Conservation (phyloP, 352 stramenopile genomes). For the Pythium rhizo-oryzae region DNA sequence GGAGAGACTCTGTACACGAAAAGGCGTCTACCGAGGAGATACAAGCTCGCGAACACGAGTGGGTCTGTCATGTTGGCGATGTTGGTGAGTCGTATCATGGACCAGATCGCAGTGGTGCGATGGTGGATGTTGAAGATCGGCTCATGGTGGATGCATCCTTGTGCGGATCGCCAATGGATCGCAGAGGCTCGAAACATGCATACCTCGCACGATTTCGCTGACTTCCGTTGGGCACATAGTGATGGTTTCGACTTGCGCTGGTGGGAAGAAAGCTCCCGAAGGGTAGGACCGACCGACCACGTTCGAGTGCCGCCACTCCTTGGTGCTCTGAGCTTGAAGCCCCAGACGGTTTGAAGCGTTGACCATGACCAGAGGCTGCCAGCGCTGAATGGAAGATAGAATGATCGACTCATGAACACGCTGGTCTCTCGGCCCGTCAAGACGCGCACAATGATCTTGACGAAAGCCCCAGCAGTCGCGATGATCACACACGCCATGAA, state of each 20-base stretch:
- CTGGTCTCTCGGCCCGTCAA: neutral
- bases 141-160: neutral
- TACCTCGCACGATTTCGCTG: neutral
- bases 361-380: neutral
- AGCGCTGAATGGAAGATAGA: neutral
- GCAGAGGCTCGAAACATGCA: neutral
- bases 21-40: conserved; percentile 14
- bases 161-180: conserved; percentile 1
- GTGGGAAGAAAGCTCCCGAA: neutral
- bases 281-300: neutral
- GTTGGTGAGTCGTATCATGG: conserved; percentile 21
- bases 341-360: neutral
- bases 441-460: neutral
- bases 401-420: neutral
- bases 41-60: conserved; percentile 22
- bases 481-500: neutral
- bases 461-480: neutral
- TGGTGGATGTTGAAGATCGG: conserved; percentile 5
- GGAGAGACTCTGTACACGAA: conserved; percentile 27
- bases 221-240: neutral
- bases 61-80: conserved; percentile 22
- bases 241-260: neutral
- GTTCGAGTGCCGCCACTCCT: neutral
- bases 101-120: conserved; percentile 9
- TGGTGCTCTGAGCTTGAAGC: neutral